Conservation (phyloP, 2,329 filamentous ascomycete species). For the Xylaria sp. region DNA sequence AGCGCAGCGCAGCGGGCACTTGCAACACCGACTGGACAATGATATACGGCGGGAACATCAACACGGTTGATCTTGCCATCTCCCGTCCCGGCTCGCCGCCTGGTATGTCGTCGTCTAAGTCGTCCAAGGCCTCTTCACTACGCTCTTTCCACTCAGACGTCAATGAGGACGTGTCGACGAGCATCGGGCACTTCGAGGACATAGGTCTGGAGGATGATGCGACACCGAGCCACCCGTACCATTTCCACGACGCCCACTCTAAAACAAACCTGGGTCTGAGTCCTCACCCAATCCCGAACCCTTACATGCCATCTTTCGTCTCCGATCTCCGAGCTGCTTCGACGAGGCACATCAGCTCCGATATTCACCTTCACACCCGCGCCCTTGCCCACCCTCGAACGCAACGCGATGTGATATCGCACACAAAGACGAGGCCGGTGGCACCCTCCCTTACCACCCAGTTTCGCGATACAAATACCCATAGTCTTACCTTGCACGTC, state of each 20-base stretch:
- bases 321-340: conserved; percentile 48
- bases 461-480: conserved; percentile 52
- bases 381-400: conserved; percentile 38
- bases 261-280: conserved; percentile 38
- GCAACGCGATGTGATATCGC: conserved; percentile 42
- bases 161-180: conserved; percentile 71
- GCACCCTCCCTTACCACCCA: conserved; percentile 54
- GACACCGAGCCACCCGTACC: conserved; percentile 41
- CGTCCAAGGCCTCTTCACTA: conserved; percentile 88
- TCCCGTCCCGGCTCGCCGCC: conserved; percentile 69
- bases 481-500: conserved; percentile 43
- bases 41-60: conserved; percentile 46
- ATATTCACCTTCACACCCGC: conserved; percentile 39
- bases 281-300: conserved; percentile 47
- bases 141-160: conserved; percentile 77
- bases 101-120: conserved; percentile 82
- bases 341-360: conserved; percentile 38
- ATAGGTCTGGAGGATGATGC: conserved; percentile 82
- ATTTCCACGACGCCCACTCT: conserved; percentile 44
- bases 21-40: conserved; percentile 42
- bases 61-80: conserved; percentile 47
- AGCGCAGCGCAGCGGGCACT: conserved; percentile 7
- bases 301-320: conserved; percentile 56
- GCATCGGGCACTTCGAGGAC: conserved; percentile 88
- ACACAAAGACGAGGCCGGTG: conserved; percentile 47